Conservation (phyloP, 768 basidiomycete genomes). For the Tylopilus balloui region DNA sequence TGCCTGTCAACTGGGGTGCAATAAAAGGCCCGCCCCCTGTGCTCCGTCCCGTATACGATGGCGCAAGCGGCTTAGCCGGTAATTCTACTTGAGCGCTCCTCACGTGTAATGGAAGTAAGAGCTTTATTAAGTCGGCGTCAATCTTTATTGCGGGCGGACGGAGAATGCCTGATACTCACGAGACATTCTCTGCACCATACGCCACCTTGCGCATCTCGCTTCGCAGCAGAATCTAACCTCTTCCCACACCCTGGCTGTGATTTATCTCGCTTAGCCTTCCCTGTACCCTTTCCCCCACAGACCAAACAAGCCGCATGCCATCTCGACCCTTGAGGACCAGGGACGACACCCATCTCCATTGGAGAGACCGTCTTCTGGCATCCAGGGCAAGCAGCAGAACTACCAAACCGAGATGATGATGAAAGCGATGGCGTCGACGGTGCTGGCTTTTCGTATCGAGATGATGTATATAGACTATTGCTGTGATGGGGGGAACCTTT, state of each 20-base stretch:
- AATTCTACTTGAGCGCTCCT: constrained; percentile 49
- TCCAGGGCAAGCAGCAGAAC: constrained; percentile 61
- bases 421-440: constrained; percentile 15
- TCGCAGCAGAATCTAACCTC: constrained; percentile 78
- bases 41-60: constrained; percentile 41
- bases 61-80: constrained; percentile 46
- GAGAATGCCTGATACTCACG: constrained; percentile 39
- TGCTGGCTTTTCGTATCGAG: constrained; percentile 28
- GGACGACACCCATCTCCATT: constrained; percentile 84
- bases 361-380: constrained; percentile 69
- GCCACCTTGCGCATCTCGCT: constrained; percentile 59
- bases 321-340: constrained; percentile 74
- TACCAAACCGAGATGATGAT: constrained; percentile 31
- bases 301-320: constrained; percentile 79
- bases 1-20: constrained; percentile 59
- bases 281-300: constrained; percentile 64
- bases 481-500: constrained; percentile 12
- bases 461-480: constrained; percentile 24
- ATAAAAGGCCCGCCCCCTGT: constrained; percentile 30
- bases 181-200: constrained; percentile 86
- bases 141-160: background rate
- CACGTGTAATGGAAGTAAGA: constrained; percentile 48
- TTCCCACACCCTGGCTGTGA: constrained; percentile 78
- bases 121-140: constrained; percentile 34
- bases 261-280: constrained; percentile 44